Evolutionary conservation across 140 eudicot genomes (phyloP), one percentile per base, ranked within the genome.

Genomic region (Bidens hawaiensis): DNA sequence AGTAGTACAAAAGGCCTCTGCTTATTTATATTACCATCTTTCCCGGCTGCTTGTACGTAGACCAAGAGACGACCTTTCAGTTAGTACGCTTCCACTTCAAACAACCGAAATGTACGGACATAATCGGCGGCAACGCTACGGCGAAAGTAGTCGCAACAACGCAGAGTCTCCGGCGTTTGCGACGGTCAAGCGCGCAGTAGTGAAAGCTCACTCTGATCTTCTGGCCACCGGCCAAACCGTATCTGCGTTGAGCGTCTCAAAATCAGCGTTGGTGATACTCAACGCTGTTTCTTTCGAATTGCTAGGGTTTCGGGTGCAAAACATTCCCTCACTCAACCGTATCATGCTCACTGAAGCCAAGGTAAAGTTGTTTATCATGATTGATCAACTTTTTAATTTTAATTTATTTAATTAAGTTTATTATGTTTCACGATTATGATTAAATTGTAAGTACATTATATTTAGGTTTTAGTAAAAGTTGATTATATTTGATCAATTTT

Each of bases 221-320:
- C 62, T 83, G 36, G 76, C 75, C 18, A 43, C 85, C 15, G 79
- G 78, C 11, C 82, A 81, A 66, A 73, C 34, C 71, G 76, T 87
- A 15, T 70, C 93, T 18, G 81, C 78, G 8, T 87, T 86, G 88
- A 76, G 68, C 59, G 88, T 87, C 0, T 64, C 82, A 3, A 85
- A 87, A 76, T 65, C 79, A n/a, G 89, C 81, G 10, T 38, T 83
- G 70, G 45, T 83, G 65, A 52, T 48, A 50, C 51, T 87, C 18
- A 61, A 87, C 27, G 86, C 82, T 4, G 82, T 50, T 40, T 83
- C 95, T 0, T 78, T 89, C 76, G 93, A 83, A 27, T 70, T 80
- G 45, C 71, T 87, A 48, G 95, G 93, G 70, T 70, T 76, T 42
- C 64, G 34, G 41, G 72, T 81, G 80, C 95, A 84, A 60, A 63